Evolutionary conservation across 176 grass and related monocot genomes (phyloP).

Genomic region (Oryza nivara): DNA sequence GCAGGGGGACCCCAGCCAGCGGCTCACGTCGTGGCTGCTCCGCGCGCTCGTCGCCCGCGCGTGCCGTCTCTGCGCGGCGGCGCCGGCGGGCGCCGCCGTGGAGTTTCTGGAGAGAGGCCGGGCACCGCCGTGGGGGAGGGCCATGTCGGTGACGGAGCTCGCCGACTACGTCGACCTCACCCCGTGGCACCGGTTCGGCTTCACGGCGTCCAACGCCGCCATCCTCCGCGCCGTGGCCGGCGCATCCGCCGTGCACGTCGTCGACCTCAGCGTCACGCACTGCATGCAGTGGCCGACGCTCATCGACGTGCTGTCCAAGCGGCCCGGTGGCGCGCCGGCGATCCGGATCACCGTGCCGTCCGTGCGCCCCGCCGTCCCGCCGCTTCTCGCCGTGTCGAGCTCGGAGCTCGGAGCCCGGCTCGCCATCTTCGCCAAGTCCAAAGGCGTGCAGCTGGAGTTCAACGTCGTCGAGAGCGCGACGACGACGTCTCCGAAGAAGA

Average conservation of each 20-base stretch:
- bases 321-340: slow-evolving; percentile 61
- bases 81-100: slow-evolving; percentile 26
- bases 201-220: slow-evolving; percentile 74
- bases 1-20: slow-evolving; percentile 82
- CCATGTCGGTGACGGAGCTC: slow-evolving; percentile 81
- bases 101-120: background rate
- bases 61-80: slow-evolving; percentile 51
- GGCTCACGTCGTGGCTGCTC: slow-evolving; percentile 85
- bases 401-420: slow-evolving; percentile 73
- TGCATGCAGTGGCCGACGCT: slow-evolving; percentile 99
- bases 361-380: slow-evolving; percentile 34
- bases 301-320: slow-evolving; percentile 72
- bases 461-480: slow-evolving; percentile 33
- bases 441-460: slow-evolving; percentile 80
- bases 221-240: slow-evolving; percentile 74
- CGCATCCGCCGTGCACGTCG: slow-evolving; percentile 60
- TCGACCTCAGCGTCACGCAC: slow-evolving; percentile 80
- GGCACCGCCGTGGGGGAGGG: background rate
- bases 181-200: slow-evolving; percentile 91
- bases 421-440: slow-evolving; percentile 73
- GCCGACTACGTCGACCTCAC: slow-evolving; percentile 86
- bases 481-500: slow-evolving; percentile 37
- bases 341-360: slow-evolving; percentile 71
- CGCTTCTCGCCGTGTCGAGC: slow-evolving; percentile 57
- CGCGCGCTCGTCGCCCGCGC: slow-evolving; percentile 76